Evolutionary conservation across 768 basidiomycete genomes (phyloP).

Genomic region (Russula brevipes): DNA sequence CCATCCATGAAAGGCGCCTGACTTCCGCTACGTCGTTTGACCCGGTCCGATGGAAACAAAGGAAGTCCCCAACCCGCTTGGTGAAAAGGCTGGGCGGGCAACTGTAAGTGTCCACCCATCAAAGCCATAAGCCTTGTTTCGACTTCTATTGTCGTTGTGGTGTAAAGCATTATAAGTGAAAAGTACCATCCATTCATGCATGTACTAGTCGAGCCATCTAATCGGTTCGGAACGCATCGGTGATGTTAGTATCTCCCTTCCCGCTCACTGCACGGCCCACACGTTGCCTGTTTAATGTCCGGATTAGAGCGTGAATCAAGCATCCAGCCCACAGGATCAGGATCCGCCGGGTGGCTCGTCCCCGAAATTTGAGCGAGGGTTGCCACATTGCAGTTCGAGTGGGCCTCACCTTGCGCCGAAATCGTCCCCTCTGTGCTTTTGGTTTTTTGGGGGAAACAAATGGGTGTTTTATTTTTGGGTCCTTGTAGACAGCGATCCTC

Average conservation of each 20-base stretch:
- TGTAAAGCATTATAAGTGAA: background rate
- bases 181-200: background rate
- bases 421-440: background rate
- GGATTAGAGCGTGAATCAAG: background rate
- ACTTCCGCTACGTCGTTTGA: conserved; percentile 52
- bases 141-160: background rate
- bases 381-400: background rate
- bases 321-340: background rate
- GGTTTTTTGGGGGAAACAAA: too few species aligned
- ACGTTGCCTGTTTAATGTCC: background rate
- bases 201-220: background rate
- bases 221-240: background rate
- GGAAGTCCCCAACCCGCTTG: background rate
- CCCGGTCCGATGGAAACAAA: background rate
- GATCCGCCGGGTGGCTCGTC: background rate
- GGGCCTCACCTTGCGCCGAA: background rate
- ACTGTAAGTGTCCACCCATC: background rate
- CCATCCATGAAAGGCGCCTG: conserved; percentile 42
- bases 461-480: background rate
- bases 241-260: background rate
- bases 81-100: background rate
- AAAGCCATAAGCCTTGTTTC: too few species aligned
- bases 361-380: background rate
- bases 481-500: background rate
- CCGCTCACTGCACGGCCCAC: background rate